Evolutionary conservation across 306 rosid genomes (phyloP).

Genomic region (Echinosophora koreensis): DNA sequence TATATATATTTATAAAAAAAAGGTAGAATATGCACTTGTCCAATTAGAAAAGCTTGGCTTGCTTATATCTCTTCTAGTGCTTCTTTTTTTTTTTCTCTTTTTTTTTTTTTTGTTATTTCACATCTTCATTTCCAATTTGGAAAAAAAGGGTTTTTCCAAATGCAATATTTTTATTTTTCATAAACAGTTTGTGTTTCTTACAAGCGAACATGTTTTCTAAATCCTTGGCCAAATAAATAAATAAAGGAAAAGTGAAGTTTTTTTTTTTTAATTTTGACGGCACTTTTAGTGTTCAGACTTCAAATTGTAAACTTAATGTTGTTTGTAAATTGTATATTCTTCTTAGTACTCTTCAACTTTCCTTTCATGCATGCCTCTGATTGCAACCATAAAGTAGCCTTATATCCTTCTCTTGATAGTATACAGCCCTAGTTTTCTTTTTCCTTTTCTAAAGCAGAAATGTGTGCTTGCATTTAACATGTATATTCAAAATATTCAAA

Average conservation of each 20-base stretch:
- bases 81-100: background rate
- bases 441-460: background rate
- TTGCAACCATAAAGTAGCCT: background rate
- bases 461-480: background rate
- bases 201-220: background rate
- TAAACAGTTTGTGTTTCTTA: too few species aligned
- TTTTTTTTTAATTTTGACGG: background rate
- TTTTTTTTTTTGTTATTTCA: background rate
- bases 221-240: background rate
- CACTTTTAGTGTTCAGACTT: background rate
- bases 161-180: background rate
- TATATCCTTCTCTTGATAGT: background rate
- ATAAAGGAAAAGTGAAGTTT: background rate
- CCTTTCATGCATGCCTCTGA: background rate
- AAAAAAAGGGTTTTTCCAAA: background rate
- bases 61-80: background rate
- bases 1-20: background rate
- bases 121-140: background rate
- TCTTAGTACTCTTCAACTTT: background rate
- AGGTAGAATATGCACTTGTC: slow-evolving; percentile 2
- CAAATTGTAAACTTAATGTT: background rate
- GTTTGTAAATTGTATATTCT: background rate
- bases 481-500: slow-evolving; percentile 9
- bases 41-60: background rate
- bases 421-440: background rate